Conservation (phyloP, 2,329 filamentous ascomycete species). For the Coniochaeta hoffmannii region DNA sequence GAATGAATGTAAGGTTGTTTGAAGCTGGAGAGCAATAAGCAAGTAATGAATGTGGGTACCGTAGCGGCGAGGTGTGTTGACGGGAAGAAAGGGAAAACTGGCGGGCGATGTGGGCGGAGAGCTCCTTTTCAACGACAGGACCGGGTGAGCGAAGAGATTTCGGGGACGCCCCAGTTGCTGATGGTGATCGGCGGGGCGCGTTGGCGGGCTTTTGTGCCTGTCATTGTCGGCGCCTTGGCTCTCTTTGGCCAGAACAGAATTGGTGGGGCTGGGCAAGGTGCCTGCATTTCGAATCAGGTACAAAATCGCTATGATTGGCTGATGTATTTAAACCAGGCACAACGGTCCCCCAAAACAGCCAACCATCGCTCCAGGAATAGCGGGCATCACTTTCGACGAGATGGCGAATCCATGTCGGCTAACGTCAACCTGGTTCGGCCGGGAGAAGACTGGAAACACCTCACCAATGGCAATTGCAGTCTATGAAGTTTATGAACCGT, state of each 20-base stretch:
- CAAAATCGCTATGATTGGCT: neutral
- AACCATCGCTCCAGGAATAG: neutral
- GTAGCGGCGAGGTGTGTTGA: neutral
- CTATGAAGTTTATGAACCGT: neutral
- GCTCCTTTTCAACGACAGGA: neutral
- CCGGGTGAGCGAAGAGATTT: neutral
- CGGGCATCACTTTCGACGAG: neutral
- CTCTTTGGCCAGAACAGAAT: neutral
- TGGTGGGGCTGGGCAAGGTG: neutral
- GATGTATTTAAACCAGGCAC: neutral
- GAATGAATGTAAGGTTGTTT: neutral
- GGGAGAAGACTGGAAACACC: neutral
- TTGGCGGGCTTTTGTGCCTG: neutral
- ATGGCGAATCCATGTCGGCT: neutral
- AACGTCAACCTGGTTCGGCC: neutral
- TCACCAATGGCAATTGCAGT: neutral
- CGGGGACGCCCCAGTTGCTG: neutral
- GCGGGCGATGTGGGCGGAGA: neutral
- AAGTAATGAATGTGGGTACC: slow-evolving; percentile 1
- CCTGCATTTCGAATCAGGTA: neutral
- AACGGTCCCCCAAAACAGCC: neutral
- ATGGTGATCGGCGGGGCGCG: neutral
- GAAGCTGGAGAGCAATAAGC: neutral
- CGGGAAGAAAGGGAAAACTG: neutral
- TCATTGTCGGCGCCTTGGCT: neutral